phyloP scores from a whole-genome alignment of 345 rosid genomes.

The Dovyalis caffra region DNA sequence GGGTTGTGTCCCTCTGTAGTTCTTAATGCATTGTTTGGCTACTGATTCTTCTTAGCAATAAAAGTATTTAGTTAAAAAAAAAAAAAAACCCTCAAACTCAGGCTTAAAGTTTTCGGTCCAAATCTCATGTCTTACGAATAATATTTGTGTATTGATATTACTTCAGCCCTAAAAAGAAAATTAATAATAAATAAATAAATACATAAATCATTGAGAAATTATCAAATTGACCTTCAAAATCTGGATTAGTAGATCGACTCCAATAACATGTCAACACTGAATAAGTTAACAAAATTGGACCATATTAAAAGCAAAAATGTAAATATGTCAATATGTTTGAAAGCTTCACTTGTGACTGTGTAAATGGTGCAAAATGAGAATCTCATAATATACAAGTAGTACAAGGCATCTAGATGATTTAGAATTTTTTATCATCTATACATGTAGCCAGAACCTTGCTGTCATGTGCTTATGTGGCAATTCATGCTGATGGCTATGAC shows the following conservation, averaged over 20 bases:
- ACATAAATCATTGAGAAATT: neutral
- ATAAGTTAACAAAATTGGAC: neutral
- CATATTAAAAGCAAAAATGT: neutral
- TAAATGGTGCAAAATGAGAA: slow-evolving; percentile 12
- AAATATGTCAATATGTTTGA: neutral
- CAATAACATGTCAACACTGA: neutral
- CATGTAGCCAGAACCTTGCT: neutral
- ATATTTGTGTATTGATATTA: too few species aligned
- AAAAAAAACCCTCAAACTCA: too few species aligned
- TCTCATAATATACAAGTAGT: neutral
- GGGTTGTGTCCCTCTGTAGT: too few species aligned
- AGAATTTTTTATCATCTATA: neutral
- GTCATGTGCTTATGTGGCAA: slow-evolving; percentile 14
- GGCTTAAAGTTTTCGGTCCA: too few species aligned
- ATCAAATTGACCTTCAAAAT: neutral
- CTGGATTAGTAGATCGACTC: neutral
- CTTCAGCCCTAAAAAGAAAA: too few species aligned
- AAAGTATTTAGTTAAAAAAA: too few species aligned
- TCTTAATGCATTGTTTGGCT: too few species aligned
- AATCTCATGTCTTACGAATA: neutral
- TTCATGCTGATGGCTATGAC: neutral
- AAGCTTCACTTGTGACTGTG: slow-evolving; percentile 8
- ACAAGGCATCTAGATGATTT: neutral
- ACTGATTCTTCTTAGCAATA: too few species aligned
- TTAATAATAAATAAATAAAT: too few species aligned